Conservation (phyloP, 2,329 filamentous ascomycete genomes). For the Verticillium longisporum region DNA sequence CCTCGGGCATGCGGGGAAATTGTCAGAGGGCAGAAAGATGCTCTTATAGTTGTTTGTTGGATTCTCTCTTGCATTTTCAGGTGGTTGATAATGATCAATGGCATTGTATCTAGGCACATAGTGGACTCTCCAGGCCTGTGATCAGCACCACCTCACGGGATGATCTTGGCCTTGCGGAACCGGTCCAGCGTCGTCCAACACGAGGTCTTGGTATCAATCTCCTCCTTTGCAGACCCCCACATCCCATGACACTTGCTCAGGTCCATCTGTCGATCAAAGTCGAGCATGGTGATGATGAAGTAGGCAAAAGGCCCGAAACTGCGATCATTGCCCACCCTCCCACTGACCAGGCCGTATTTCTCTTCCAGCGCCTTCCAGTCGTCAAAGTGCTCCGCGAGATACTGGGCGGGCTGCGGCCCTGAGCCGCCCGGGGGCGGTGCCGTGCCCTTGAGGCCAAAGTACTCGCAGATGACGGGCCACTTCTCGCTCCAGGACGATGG, state of each 20-base stretch:
- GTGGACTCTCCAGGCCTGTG: no score
- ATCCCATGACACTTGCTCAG: conserved; percentile 22
- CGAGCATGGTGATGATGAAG: conserved; percentile 25
- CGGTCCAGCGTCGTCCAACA: conserved; percentile 25
- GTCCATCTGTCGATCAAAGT: conserved; percentile 26
- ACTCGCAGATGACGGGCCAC: conserved; percentile 37
- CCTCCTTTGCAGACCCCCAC: conserved; percentile 21
- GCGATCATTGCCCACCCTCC: conserved; percentile 22
- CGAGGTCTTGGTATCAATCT: conserved; percentile 19
- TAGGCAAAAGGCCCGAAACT: conserved; percentile 20
- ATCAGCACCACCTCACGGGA: conserved; percentile 14
- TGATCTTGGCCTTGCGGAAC: conserved; percentile 23
- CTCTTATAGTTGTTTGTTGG: no score
- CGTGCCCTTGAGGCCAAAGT: conserved; percentile 36
- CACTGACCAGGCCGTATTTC: conserved; percentile 22
- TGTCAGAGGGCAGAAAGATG: no score
- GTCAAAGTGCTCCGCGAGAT: conserved; percentile 21
- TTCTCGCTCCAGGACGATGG: conserved; percentile 31
- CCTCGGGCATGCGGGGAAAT: no score
- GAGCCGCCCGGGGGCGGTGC: conserved; percentile 18
- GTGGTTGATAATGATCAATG: no score
- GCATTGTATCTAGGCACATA: no score
- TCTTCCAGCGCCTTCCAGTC: conserved; percentile 23
- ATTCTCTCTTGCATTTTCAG: no score
- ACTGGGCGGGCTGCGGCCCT: conserved; percentile 22